Percentiles rank a stretch among this genome's conserved stretches.
These are phyloP conservation scores for Cruciata laevipes DNA, from an alignment of 257 asterid genomes.

Conservation along the genomic window DNA sequence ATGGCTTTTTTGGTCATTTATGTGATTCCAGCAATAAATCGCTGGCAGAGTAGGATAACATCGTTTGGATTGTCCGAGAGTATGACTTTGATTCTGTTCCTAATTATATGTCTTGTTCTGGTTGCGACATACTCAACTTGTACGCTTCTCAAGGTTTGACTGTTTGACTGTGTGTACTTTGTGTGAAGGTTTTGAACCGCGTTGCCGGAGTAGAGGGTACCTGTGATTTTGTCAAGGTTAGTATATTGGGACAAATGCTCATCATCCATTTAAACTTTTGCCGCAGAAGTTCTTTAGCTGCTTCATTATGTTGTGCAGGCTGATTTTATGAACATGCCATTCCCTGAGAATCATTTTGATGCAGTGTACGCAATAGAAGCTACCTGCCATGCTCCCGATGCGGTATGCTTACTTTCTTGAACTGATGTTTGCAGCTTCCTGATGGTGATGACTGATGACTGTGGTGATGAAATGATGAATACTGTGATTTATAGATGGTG, in stretches of 20 bases:
- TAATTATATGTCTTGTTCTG: neutral
- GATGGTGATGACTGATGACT: too few species aligned
- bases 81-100: neutral
- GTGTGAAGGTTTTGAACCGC: conserved; percentile 56
- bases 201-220: conserved; percentile 61
- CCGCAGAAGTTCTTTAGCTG: conserved; percentile 17
- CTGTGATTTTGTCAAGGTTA: conserved; percentile 82
- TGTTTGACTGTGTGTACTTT: neutral
- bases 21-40: neutral
- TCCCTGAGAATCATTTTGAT: conserved; percentile 77
- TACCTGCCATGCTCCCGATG: conserved; percentile 98
- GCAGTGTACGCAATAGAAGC: conserved; percentile 98
- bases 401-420: conserved; percentile 36
- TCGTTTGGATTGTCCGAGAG: neutral
- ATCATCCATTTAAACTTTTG: conserved; percentile 4
- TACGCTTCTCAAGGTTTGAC: neutral
- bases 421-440: too few species aligned
- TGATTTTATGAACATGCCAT: conserved; percentile 98
- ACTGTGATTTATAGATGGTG: neutral
- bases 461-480: neutral
- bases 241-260: conserved; percentile 17
- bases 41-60: neutral
- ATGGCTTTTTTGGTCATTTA: neutral
- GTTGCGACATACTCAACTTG: neutral
- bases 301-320: conserved; percentile 44